Evolutionary conservation across 2,329 filamentous ascomycete genomes (phyloP), one percentile per base, ranked within the genome.

Genomic region (Colletotrichum incanum): DNA sequence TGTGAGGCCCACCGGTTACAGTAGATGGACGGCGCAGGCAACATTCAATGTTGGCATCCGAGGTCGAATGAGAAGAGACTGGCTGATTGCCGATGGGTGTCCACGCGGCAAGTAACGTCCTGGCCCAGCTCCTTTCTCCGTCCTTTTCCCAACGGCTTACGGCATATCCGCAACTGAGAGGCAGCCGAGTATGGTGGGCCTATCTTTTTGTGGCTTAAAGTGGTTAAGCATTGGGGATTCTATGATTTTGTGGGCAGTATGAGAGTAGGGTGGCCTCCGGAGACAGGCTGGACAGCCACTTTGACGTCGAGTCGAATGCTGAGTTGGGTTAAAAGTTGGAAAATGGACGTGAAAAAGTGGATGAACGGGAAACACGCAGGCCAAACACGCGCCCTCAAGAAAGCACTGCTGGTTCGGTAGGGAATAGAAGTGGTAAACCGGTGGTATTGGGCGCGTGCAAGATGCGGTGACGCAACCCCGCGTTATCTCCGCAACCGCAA

Each of bases 401-500:
- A 31, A 31, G 6, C 28, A 31, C 28, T 6, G 28, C 28, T 31
- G 28, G 28, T 31, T 31, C 28, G 28, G 28, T 31, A 6, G 28
- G 28, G 28, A 5, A 31, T 6, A 31, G 28, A 31, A 31, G 28
- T 6, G 28, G 28, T 31, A 31, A 31, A 31, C 28, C 28, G 28
- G 28, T 6, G 28, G 28, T 31, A 6, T 31, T 31, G 28, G 28
- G 28, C 3, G 28, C 28, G 28, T 31, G 28, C 28, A 58, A 2
- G 28, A 16, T 14, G 5, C 0, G 7, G 16, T 47, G 16, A 37
- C 16, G 60, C 65, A 68, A 63, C 58, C 43, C 69, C 69, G 69
- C 58, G 45, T 63, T 63, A 68, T 72, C 58, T 63, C 68, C 68
- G 60, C n/a, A 12, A 20, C 45, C 28, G n/a, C 45, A 39, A 31